Conservation (phyloP, 176 grass and related monocot species). For the Eragrostis curvula region DNA sequence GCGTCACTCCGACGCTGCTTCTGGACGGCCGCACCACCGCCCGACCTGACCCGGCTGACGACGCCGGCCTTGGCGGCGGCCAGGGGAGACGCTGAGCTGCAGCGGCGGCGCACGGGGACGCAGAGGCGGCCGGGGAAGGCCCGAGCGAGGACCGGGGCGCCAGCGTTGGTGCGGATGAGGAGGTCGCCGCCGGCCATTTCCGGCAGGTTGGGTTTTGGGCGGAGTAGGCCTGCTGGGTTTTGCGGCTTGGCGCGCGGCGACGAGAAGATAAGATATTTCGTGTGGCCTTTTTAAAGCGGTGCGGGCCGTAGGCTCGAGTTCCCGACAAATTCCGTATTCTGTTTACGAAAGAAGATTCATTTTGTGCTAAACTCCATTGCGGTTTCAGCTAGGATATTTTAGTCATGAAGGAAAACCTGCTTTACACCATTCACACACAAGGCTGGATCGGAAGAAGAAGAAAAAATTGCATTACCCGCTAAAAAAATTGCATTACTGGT, state of each 20-base stretch:
- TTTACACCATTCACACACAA: not conserved
- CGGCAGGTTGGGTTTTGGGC: constrained; percentile 42
- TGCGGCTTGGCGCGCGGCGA: constrained; percentile 45
- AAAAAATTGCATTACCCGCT: too few relatives aligned
- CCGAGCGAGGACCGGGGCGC: constrained; percentile 46
- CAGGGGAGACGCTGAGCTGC: constrained; percentile 29
- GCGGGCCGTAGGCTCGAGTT: not conserved
- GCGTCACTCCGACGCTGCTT: constrained; percentile 41
- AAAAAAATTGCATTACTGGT: too few relatives aligned
- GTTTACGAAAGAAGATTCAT: not conserved
- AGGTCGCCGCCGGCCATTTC: constrained; percentile 60
- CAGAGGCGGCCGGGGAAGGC: constrained; percentile 58
- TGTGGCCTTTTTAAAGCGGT: constrained; percentile 4
- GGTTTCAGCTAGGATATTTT: not conserved
- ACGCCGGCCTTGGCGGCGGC: constrained; percentile 43
- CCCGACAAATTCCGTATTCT: not conserved
- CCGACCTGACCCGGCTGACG: constrained; percentile 40
- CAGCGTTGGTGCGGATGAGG: constrained; percentile 43
- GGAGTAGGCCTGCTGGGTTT: constrained; percentile 1
- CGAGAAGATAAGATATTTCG: constrained; percentile 50
- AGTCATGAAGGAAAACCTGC: not conserved
- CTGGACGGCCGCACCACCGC: constrained; percentile 17
- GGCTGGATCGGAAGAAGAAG: too few relatives aligned
- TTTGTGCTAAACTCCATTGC: not conserved
- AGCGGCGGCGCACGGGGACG: constrained; percentile 24